Evolutionary conservation across 345 rosid species (phyloP).

Genomic region (Gynandropsis gynandra): DNA sequence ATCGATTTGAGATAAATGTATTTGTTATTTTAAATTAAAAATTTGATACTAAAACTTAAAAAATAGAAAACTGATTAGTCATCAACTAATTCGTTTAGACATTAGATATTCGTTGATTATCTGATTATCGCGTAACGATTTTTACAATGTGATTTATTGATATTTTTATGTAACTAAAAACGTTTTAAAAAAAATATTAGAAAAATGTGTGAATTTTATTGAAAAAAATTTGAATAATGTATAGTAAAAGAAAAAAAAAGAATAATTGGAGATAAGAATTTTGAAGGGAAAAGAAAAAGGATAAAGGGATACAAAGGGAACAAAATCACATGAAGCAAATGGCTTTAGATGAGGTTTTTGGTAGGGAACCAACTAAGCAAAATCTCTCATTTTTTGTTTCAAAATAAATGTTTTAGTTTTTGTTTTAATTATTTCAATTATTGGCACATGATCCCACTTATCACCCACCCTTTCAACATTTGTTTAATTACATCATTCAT

Average conservation of each 20-base stretch:
- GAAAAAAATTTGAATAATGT: too few relatives aligned
- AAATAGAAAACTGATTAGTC: too few relatives aligned
- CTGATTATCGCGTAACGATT: too few relatives aligned
- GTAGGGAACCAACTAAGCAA: conserved; percentile 6
- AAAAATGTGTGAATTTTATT: too few relatives aligned
- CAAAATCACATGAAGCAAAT: conserved; percentile 17
- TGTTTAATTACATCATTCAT: conserved; percentile 7
- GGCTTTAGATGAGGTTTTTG: neutral
- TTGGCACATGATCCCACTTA: conserved; percentile 17
- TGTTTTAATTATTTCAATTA: neutral
- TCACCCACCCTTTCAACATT: conserved; percentile 18
- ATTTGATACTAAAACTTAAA: too few relatives aligned
- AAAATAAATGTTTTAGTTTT: conserved; percentile 8
- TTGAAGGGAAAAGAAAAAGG: neutral
- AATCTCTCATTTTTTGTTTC: neutral
- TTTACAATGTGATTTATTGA: too few relatives aligned
- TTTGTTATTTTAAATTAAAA: too few relatives aligned
- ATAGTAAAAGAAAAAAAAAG: neutral
- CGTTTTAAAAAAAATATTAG: too few relatives aligned
- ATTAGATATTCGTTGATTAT: too few relatives aligned
- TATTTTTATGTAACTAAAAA: too few relatives aligned
- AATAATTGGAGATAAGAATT: neutral
- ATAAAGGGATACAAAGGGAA: neutral
- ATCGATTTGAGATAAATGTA: too few relatives aligned
- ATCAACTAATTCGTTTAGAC: too few relatives aligned